Conservation (phyloP, 2,329 filamentous ascomycete species). For the Talaromyces islandicus region DNA sequence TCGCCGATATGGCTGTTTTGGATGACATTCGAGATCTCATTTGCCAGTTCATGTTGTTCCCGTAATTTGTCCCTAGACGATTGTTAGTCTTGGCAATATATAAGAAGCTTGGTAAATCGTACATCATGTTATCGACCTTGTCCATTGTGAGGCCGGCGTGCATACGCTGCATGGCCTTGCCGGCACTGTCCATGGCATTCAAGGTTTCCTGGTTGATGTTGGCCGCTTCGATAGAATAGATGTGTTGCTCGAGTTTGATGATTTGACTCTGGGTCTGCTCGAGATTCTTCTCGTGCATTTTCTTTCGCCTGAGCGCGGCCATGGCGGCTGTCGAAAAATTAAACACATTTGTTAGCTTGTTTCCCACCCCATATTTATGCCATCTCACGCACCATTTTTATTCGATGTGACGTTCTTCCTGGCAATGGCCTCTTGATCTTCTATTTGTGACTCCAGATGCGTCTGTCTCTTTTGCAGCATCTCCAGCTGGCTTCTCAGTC, state of each 20-base stretch:
- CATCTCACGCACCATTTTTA: slow-evolving; percentile 68
- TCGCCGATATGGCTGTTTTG: slow-evolving; percentile 63
- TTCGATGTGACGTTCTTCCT: slow-evolving; percentile 83
- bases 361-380: background rate
- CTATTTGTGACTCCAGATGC: slow-evolving; percentile 85
- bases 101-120: slow-evolving; percentile 35
- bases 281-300: slow-evolving; percentile 83
- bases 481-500: slow-evolving; percentile 79
- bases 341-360: background rate
- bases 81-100: background rate
- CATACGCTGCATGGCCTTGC: slow-evolving; percentile 86
- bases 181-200: slow-evolving; percentile 86
- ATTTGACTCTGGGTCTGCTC: slow-evolving; percentile 90
- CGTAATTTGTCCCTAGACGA: slow-evolving; percentile 71
- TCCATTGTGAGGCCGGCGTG: slow-evolving; percentile 86
- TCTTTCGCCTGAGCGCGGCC: slow-evolving; percentile 86
- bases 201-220: slow-evolving; percentile 99
- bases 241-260: slow-evolving; percentile 86
- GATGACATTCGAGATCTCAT: slow-evolving; percentile 86
- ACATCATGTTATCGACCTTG: slow-evolving; percentile 94
- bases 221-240: slow-evolving; percentile 93
- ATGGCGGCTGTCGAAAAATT: slow-evolving; percentile 66
- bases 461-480: slow-evolving; percentile 97
- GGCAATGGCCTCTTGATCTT: slow-evolving; percentile 82
- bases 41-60: slow-evolving; percentile 86